A percentile compares a stretch with the other conserved stretches of the same genome.
Conservation (phyloP, 345 rosid genomes). For the Eucalyptus marginata region DNA sequence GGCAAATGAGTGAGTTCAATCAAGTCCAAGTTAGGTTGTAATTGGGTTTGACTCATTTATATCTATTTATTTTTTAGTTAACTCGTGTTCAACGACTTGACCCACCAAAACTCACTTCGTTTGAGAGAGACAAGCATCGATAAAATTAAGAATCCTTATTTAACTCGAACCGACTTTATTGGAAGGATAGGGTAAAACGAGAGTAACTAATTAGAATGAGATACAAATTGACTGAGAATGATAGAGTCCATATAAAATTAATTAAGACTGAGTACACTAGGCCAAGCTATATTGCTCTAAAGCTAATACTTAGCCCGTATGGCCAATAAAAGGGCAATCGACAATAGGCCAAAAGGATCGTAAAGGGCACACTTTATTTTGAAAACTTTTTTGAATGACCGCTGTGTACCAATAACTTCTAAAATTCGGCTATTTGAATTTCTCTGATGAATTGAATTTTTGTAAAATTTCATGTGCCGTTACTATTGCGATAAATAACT, state of each 20-base stretch:
- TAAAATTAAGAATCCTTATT: background rate
- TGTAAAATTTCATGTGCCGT: background rate
- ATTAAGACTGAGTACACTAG: background rate
- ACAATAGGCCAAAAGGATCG: background rate
- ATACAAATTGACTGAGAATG: background rate
- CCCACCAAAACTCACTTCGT: background rate
- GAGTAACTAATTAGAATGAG: background rate
- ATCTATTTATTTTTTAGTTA: background rate
- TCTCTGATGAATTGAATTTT: background rate
- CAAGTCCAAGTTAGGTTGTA: background rate
- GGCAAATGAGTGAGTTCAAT: background rate
- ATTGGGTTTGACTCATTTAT: background rate
- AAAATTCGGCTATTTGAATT: background rate
- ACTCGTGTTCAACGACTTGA: background rate
- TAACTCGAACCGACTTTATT: background rate
- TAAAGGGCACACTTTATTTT: background rate
- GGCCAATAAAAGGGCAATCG: background rate
- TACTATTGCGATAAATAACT: background rate
- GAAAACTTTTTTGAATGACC: background rate
- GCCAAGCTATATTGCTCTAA: background rate
- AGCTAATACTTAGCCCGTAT: background rate
- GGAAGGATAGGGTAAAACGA: background rate
- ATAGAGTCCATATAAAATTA: background rate
- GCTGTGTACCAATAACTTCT: background rate
- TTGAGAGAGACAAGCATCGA: accelerated